Conservation (phyloP, 148 eudicot species). For the Spergularia marina region DNA sequence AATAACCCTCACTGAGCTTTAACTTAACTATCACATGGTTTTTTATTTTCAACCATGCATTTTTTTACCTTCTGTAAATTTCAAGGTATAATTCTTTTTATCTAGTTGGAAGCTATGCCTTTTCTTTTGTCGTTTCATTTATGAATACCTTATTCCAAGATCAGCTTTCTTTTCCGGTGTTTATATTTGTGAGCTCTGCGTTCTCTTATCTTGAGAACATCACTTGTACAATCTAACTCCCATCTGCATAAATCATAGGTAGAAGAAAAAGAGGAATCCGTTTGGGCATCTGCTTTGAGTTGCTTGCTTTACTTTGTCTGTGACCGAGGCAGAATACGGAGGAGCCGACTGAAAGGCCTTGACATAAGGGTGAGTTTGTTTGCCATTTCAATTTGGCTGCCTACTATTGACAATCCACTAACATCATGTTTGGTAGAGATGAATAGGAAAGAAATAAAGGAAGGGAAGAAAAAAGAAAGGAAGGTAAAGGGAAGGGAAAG, state of each 20-base stretch:
- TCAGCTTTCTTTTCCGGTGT: no score
- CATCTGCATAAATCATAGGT: slow-evolving; percentile 41
- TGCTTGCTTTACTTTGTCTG: slow-evolving; percentile 92
- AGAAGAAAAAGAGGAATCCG: slow-evolving; percentile 86
- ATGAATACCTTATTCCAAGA: no score
- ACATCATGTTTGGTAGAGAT: no score
- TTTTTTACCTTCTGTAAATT: not conserved
- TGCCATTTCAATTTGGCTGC: not conserved
- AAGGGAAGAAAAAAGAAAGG: no score
- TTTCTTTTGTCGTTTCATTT: no score
- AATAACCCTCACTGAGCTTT: not conserved
- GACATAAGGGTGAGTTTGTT: slow-evolving; percentile 74
- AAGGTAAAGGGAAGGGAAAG: no score
- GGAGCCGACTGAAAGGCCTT: slow-evolving; percentile 84
- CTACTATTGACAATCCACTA: not conserved
- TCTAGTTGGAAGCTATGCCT: not conserved
- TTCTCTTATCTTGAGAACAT: not conserved
- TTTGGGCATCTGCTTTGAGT: slow-evolving; percentile 98
- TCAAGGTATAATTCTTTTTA: not conserved
- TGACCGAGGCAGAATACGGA: slow-evolving; percentile 84
- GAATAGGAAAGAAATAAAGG: no score
- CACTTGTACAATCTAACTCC: not conserved
- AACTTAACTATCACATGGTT: not conserved
- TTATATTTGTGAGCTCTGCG: no score
- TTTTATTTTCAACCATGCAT: not conserved